Evolutionary conservation across 805 yeast genomes (phyloP).

Genomic region (Isabelozyma heimii): DNA sequence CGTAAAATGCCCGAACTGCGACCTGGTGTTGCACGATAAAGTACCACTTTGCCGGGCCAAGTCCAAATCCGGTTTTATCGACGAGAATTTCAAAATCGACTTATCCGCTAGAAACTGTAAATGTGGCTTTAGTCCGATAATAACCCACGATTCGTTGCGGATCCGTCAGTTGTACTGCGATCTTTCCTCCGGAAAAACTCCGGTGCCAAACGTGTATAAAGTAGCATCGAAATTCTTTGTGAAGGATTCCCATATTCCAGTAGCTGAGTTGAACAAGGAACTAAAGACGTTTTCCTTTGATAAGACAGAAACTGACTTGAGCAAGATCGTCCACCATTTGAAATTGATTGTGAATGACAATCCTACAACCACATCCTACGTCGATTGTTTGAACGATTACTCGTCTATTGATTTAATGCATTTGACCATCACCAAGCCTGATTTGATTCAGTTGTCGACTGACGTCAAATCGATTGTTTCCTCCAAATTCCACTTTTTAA

Average conservation of each 20-base stretch:
- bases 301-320: not conserved
- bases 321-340: not conserved
- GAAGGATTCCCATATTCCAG: not conserved
- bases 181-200: not conserved
- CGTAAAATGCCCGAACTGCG: slow-evolving; percentile 12
- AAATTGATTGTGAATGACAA: not conserved
- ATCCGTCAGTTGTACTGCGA: slow-evolving; percentile 13
- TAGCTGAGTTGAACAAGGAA: no score
- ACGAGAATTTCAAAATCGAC: slow-evolving; percentile 5
- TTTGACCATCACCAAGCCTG: slow-evolving; percentile 3
- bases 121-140: slow-evolving; percentile 3
- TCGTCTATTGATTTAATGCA: slow-evolving; percentile 2
- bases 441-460: slow-evolving; percentile 5
- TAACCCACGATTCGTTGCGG: slow-evolving; percentile 13
- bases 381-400: slow-evolving; percentile 2
- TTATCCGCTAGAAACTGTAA: slow-evolving; percentile 2
- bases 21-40: slow-evolving; percentile 3
- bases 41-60: slow-evolving; percentile 7
- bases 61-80: slow-evolving; percentile 11
- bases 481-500: slow-evolving; percentile 12
- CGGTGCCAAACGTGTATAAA: slow-evolving; percentile 1
- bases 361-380: not conserved
- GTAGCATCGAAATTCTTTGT: not conserved
- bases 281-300: not conserved
- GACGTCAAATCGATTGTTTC: slow-evolving; percentile 15